Percentiles rank a stretch among this genome's conserved stretches.
These are phyloP conservation scores for Ogataea wickerhamii DNA, from an alignment of 805 yeast species.

Conservation along the genomic window DNA sequence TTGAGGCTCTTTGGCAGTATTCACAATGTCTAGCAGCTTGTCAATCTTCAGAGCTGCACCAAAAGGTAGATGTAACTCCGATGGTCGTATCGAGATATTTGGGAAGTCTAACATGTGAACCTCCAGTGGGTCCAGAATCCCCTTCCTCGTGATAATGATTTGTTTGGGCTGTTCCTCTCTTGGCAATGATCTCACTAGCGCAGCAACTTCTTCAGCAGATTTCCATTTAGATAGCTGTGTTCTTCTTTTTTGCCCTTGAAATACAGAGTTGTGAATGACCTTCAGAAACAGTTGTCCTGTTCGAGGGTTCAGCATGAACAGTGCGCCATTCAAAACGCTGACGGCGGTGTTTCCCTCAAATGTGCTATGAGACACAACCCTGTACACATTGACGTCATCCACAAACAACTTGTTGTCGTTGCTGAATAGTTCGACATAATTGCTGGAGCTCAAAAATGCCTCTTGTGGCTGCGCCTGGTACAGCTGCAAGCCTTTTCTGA, in stretches of 20 bases:
- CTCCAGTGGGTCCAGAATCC: conserved; percentile 90
- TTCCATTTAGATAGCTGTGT: conserved; percentile 97
- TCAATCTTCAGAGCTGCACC: conserved; percentile 80
- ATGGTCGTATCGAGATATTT: conserved; percentile 80
- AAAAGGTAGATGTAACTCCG: conserved; percentile 88
- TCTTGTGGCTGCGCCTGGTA: conserved; percentile 94
- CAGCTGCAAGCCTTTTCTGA: conserved; percentile 88
- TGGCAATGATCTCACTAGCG: conserved; percentile 82
- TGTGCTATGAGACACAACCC: conserved; percentile 88
- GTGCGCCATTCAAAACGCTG: conserved; percentile 89
- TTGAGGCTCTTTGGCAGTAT: conserved; percentile 87
- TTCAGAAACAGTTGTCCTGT: conserved; percentile 88
- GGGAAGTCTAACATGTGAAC: conserved; percentile 98
- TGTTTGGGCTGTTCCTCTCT: conserved; percentile 94
- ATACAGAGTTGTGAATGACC: conserved; percentile 88
- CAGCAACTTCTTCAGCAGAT: conserved; percentile 96
- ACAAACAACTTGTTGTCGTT: conserved; percentile 80
- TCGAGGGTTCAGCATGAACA: conserved; percentile 84
- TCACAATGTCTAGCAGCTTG: conserved; percentile 70
- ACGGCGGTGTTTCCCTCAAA: conserved; percentile 91
- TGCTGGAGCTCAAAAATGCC: conserved; percentile 81
- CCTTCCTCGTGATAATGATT: conserved; percentile 83
- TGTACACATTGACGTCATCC: conserved; percentile 91
- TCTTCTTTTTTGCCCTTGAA: conserved; percentile 95
- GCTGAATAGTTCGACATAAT: conserved; percentile 86